phyloP scores from a whole-genome alignment of 192 early-diverging fungal species.

The Linnemannia schmuckeri region DNA sequence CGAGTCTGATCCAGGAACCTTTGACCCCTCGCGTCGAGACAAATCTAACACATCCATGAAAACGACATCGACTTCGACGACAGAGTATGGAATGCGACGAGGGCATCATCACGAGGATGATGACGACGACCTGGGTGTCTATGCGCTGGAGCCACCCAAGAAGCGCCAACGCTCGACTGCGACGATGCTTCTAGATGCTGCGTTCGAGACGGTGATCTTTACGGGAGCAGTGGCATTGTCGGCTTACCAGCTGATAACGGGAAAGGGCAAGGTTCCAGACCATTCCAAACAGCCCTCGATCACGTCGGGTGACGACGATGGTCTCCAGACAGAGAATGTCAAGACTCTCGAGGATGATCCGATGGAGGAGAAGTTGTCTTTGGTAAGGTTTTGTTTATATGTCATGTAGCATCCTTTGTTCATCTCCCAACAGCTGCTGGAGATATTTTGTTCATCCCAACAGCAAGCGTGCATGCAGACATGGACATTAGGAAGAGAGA shows the following conservation, averaged over 20 bases:
- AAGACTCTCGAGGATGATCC: slow-evolving; percentile 38
- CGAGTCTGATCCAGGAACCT: slow-evolving; percentile 19
- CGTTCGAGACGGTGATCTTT: slow-evolving; percentile 56
- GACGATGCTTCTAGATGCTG: slow-evolving; percentile 43
- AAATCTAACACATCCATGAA: neutral
- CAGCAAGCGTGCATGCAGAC: neutral
- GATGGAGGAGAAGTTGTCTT: slow-evolving; percentile 35
- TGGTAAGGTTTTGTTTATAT: slow-evolving; percentile 24
- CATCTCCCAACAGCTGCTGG: neutral
- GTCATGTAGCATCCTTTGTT: neutral
- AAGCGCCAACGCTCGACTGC: slow-evolving; percentile 40
- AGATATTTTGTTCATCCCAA: neutral
- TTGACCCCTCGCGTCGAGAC: neutral
- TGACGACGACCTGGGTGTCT: slow-evolving; percentile 17
- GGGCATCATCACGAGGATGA: slow-evolving; percentile 7
- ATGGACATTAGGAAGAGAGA: neutral
- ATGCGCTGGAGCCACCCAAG: slow-evolving; percentile 43
- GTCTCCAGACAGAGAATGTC: neutral
- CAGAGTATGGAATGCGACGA: slow-evolving; percentile 32
- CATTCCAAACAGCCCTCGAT: slow-evolving; percentile 27
- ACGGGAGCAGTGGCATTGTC: slow-evolving; percentile 55
- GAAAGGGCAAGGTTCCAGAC: slow-evolving; percentile 12
- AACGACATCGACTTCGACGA: slow-evolving; percentile 26
- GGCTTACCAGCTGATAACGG: slow-evolving; percentile 50
- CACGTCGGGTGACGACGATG: neutral